Evolutionary conservation across 2,329 filamentous ascomycete genomes (phyloP).

Genomic region (Amauroascus verrucosus): DNA sequence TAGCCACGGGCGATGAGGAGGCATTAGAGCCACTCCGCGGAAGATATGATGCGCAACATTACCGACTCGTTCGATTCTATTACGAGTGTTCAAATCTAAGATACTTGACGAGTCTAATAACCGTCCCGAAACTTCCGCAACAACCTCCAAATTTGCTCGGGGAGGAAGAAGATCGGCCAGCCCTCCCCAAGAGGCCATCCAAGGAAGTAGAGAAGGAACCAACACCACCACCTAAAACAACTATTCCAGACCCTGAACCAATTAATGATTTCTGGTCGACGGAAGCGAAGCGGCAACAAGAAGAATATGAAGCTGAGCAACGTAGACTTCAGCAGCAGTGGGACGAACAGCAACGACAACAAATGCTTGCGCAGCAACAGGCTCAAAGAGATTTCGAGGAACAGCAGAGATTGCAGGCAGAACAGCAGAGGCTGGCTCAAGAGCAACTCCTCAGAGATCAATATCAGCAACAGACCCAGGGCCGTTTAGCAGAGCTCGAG

Average conservation of each 20-base stretch:
- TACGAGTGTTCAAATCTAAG: slow-evolving; percentile 97
- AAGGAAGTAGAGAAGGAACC: slow-evolving; percentile 60
- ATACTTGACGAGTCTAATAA: slow-evolving; percentile 92
- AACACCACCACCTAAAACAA: slow-evolving; percentile 54
- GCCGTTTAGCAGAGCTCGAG: slow-evolving; percentile 88
- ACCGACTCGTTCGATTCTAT: slow-evolving; percentile 94
- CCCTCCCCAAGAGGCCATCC: slow-evolving; percentile 64
- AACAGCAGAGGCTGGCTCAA: slow-evolving; percentile 83
- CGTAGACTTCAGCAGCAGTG: slow-evolving; percentile 77
- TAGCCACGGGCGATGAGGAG: slow-evolving; percentile 80
- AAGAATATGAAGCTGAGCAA: slow-evolving; percentile 92
- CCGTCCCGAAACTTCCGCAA: slow-evolving; percentile 87
- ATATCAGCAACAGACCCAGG: slow-evolving; percentile 86
- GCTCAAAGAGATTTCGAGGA: slow-evolving; percentile 94
- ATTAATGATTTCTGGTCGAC: slow-evolving; percentile 98
- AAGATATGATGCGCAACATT: slow-evolving; percentile 90
- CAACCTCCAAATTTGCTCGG: slow-evolving; percentile 81
- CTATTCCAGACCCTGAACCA: slow-evolving; percentile 71
- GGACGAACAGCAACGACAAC: slow-evolving; percentile 66
- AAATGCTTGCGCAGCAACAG: slow-evolving; percentile 72
- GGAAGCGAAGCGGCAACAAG: slow-evolving; percentile 80
- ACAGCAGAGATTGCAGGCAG: slow-evolving; percentile 74
- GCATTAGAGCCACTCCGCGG: slow-evolving; percentile 78
- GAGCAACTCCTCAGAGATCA: slow-evolving; percentile 84
- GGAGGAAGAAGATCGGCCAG: slow-evolving; percentile 74